These are phyloP conservation scores for Fomes fomentarius DNA, from an alignment of 1,284 basidiomycete genomes.

Conservation along the genomic window DNA sequence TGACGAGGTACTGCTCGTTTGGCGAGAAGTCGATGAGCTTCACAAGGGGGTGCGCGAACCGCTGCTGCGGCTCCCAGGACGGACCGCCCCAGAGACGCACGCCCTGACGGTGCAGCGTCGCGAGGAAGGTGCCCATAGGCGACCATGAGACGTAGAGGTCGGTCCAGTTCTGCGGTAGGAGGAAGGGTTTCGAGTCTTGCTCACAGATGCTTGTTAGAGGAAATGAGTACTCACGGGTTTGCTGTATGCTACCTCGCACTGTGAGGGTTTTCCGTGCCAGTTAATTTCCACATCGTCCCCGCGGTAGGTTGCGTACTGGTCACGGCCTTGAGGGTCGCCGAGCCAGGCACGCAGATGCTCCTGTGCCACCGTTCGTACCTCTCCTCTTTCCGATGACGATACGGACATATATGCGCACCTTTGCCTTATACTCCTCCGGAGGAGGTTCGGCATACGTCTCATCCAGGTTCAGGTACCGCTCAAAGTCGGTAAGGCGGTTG, in stretches of 20 bases:
- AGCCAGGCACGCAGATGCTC: conserved; percentile 97
- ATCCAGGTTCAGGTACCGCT: conserved; percentile 80
- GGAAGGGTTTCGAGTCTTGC: not conserved
- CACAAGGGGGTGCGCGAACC: conserved; percentile 95
- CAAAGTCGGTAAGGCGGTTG: conserved; percentile 93
- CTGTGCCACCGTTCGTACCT: conserved; percentile 42
- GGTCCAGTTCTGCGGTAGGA: conserved; percentile 71
- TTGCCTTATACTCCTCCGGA: conserved; percentile 80
- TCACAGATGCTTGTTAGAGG: not conserved
- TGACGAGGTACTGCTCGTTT: conserved; percentile 96
- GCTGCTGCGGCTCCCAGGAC: conserved; percentile 85
- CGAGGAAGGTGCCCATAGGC: conserved; percentile 91
- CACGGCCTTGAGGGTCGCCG: conserved; percentile 88
- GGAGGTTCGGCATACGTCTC: conserved; percentile 86
- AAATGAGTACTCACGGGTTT: conserved; percentile 58
- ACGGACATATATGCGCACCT: conserved; percentile 48
- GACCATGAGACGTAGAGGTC: conserved; percentile 99
- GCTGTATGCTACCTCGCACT: conserved; percentile 79
- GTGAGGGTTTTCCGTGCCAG: conserved; percentile 94
- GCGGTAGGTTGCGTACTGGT: conserved; percentile 95
- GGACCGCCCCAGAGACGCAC: conserved; percentile 95
- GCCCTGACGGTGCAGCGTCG: conserved; percentile 95
- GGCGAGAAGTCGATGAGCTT: conserved; percentile 98
- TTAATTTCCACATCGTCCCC: conserved; percentile 90
- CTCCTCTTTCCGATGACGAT: not conserved